Base-by-base conservation (phyloP, 2,329 filamentous ascomycete genomes). In the Fusarium heterosporum region DNA sequence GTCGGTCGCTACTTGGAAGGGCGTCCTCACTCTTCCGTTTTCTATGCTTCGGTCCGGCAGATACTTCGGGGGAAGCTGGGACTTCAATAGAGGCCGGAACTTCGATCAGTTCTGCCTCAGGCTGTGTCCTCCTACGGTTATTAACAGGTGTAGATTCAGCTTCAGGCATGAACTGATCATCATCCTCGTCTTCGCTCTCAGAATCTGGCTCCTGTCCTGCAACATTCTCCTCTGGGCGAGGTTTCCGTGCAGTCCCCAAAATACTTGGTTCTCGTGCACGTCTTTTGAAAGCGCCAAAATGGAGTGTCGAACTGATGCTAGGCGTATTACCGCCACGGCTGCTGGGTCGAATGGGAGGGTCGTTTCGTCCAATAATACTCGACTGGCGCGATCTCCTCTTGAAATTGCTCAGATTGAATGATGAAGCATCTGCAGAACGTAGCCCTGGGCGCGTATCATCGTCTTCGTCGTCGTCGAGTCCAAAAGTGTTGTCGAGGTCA, bases 111-210 rank as follows among this genome's bases (percentile, higher is more conserved):
- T 66, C 61, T 10, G 54, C 50, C 26, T 66, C 45, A 1, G 58
- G 50, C 26, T 77, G 75, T 46, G 80, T 84, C 34, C 79, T 78
- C 19, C 83, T 77, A 47, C 74, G 65, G 29, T 70, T 73, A 58
- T 87, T 85, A 26, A 90, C 72, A 5, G 90, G 89, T 8, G 90
- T 92, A 16, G 89, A 90, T 77, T 91, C 89, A 28, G 87, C 88
- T 56, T 91, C 88, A 84, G 89, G 50, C 81, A 83, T 72, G 87
- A 90, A 68, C 69, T 36, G 34, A 17, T 36, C 34, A 8, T 83
- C 77, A 65, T 80, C 68, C 48, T 85, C 83, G n/a, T 81, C 68
- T 50, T 85, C 83, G 22, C 85, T 80, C 12, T 80, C 77, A 30
- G 68, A 71, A 30, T 78, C 78, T 28, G 72, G 75, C 58, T 72